Evolutionary conservation across 495 filamentous ascomycete species (phyloP).

Genomic region (Coniosporium apollinis): DNA sequence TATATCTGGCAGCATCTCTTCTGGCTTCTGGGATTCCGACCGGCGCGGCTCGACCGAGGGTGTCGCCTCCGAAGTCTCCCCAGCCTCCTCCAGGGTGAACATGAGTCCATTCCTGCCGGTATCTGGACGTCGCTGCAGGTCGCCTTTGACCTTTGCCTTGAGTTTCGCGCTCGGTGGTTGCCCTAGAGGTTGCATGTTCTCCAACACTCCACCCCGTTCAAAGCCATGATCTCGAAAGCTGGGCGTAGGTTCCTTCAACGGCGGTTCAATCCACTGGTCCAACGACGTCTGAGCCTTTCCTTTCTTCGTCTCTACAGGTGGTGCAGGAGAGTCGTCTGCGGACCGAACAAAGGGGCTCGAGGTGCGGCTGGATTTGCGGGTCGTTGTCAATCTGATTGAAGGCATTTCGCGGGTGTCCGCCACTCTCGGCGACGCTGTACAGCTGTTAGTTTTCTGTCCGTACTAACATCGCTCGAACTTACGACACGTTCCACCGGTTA

Average conservation of each 20-base stretch:
- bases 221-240: constrained; percentile 54
- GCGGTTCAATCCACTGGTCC: constrained; percentile 56
- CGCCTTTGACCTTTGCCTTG: constrained; percentile 22
- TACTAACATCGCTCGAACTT: constrained; percentile 8
- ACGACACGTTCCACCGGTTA: too few species aligned
- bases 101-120: constrained; percentile 3
- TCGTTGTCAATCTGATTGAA: constrained; percentile 6
- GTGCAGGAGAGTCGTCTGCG: constrained; percentile 22
- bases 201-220: constrained; percentile 44
- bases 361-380: constrained; percentile 22
- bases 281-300: constrained; percentile 24
- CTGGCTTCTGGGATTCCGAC: constrained; percentile 9
- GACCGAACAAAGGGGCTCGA: constrained; percentile 34
- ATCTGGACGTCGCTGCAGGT: constrained; percentile 1
- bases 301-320: constrained; percentile 12
- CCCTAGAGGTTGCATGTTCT: constrained; percentile 55
- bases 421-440: neutral
- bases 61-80: constrained; percentile 16
- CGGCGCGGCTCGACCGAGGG: constrained; percentile 11
- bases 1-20: constrained; percentile 7
- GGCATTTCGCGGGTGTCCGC: constrained; percentile 11
- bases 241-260: constrained; percentile 41
- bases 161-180: constrained; percentile 37
- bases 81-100: constrained; percentile 8
- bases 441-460: neutral